Base-by-base conservation (phyloP, 768 basidiomycete species). In the Astraeus odoratus region DNA sequence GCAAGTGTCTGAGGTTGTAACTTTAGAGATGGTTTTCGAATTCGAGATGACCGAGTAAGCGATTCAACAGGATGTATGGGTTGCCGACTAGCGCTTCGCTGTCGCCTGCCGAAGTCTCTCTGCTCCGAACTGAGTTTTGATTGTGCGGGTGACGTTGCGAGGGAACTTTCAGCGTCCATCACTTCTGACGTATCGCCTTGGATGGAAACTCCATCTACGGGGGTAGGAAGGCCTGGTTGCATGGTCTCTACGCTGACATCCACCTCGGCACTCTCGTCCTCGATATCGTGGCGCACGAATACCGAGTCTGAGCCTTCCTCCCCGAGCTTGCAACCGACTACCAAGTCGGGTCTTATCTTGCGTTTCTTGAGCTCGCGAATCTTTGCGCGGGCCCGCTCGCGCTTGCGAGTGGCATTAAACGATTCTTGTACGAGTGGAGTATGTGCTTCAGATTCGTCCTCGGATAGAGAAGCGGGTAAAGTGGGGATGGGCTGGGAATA, bases 261-360 rank as follows among this genome's bases (percentile, higher is more conserved):
- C 9, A 83, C 78, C 31, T 80, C 76, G 38, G 64, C 69, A 44
- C 72, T 80, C 56, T 83, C 80, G 46, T 83, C 81, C 23, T 73
- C 77, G 3, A 73, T 57, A 51, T 83, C 81, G 23, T 68, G 65
- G 12, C 78, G 71, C 29, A 81, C 68, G 49, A 74, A 78, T 22
- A 81, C 76, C 1, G 71, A 76, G 41, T 61, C 48, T 16, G 64
- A 53, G 26, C 52, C 62, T 37, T 51, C 55, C 38, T 51, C 61
- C 55, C 47, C 64, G 30, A 50, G 54, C 7, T 46, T 54, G 41
- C 68, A 56, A 27, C 56, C 61, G 18, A 70, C 49, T n/a, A 66
- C 63, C 43, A 55, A 26, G 41, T 56, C 66, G 41, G 50, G 55
- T 56, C 38, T 58, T 13, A 76, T 68, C 52, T 70, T 74, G 39